Evolutionary conservation across 371 early-diverging fungal genomes (phyloP).

Genomic region (Syncephalastrum monosporum): DNA sequence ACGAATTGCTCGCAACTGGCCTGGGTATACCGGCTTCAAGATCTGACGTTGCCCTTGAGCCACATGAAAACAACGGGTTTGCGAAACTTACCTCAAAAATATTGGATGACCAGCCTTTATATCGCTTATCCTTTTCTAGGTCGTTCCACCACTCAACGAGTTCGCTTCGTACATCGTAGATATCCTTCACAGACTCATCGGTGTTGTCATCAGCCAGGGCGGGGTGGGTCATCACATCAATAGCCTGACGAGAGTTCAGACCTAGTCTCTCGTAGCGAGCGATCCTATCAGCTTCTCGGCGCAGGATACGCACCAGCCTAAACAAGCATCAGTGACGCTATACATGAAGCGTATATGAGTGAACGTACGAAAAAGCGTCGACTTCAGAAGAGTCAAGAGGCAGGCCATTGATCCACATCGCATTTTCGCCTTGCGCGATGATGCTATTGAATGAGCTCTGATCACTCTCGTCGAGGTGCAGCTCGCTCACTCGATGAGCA

Average conservation of each 20-base stretch:
- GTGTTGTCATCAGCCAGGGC: constrained; percentile 17
- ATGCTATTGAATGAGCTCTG: constrained; percentile 8
- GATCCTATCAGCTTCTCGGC: constrained; percentile 33
- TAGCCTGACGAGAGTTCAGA: constrained; percentile 57
- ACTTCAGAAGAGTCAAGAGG: constrained; percentile 50
- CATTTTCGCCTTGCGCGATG: constrained; percentile 31
- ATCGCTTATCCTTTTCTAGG: constrained; percentile 79
- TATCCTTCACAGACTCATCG: constrained; percentile 38
- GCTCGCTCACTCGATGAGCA: constrained; percentile 64
- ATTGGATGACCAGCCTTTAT: constrained; percentile 64
- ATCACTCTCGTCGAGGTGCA: constrained; percentile 39
- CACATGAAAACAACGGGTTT: background rate
- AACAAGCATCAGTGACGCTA: background rate
- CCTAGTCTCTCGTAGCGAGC: constrained; percentile 48
- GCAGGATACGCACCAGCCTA: constrained; percentile 29
- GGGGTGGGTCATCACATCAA: constrained; percentile 62
- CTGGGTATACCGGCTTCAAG: constrained; percentile 56
- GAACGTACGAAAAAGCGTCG: constrained; percentile 66
- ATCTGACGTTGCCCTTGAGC: constrained; percentile 24
- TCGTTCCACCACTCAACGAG: constrained; percentile 87
- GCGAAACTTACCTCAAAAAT: constrained; percentile 45
- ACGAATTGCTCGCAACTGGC: constrained; percentile 72
- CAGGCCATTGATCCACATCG: constrained; percentile 72
- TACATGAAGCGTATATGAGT: background rate
- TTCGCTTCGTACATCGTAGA: constrained; percentile 80